Percentiles rank a stretch among this genome's conserved stretches.
Conservation (phyloP, 75 land plant genomes). For the Adiantum capillusveneris region DNA sequence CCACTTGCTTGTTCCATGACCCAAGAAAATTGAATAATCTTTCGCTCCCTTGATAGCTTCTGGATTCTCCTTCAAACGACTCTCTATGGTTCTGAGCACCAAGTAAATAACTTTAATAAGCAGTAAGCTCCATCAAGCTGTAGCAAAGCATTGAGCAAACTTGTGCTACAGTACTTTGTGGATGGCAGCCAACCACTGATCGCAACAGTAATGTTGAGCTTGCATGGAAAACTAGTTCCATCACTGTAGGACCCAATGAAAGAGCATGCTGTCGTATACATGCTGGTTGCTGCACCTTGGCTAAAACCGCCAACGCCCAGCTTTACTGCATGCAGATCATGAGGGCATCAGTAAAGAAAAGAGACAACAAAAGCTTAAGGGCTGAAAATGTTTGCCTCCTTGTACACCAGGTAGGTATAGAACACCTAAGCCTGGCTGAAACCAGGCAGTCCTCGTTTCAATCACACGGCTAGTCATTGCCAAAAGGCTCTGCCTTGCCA, state of each 20-base stretch:
- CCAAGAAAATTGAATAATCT: slow-evolving; percentile 51
- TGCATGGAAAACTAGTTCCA: slow-evolving; percentile 54
- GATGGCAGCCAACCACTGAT: slow-evolving; percentile 96
- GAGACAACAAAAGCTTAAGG: too few species aligned
- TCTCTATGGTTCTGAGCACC: slow-evolving; percentile 37
- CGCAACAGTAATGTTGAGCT: slow-evolving; percentile 54
- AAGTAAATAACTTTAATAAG: too few species aligned
- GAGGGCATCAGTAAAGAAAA: too few species aligned
- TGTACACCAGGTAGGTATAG: too few species aligned
- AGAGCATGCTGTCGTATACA: slow-evolving; percentile 70
- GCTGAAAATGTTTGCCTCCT: too few species aligned
- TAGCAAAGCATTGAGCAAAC: too few species aligned
- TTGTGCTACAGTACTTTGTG: slow-evolving; percentile 34
- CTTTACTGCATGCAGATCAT: slow-evolving; percentile 39
- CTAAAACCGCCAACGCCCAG: slow-evolving; percentile 94
- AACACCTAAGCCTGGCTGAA: too few species aligned
- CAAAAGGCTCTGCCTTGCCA: too few species aligned
- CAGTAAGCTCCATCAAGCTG: too few species aligned
- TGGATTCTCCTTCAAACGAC: slow-evolving; percentile 44
- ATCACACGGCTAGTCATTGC: too few species aligned
- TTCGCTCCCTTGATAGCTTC: slow-evolving; percentile 56
- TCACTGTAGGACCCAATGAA: slow-evolving; percentile 65
- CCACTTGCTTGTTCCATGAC: slow-evolving; percentile 65
- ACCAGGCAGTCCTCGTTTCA: too few species aligned
- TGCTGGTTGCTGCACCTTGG: slow-evolving; percentile 81